Base-by-base conservation (phyloP, 75 land plant genomes). In the Gnetum montanum region DNA sequence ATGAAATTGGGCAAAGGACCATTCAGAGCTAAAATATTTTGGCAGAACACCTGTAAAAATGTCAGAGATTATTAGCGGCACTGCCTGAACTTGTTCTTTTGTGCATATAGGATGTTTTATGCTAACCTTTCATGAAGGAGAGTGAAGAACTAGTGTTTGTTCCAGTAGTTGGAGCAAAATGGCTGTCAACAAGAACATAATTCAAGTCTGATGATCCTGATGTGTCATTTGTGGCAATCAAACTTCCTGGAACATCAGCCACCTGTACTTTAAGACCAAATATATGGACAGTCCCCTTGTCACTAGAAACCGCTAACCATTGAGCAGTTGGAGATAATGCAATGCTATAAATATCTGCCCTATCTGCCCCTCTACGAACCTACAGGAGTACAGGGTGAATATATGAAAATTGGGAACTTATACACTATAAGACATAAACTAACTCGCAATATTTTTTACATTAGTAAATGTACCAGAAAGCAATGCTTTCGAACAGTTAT, bases 261-360 rank as follows among this genome's bases (percentile, higher is more conserved):
- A 77, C 71, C 23, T 77, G 66, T 49, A 71, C 74, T 72, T 79
- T 78, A 15, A 93, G 72, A 58, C 74, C 62, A 57, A 93, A 93
- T 38, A 93, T 66, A 58, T 93, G 98, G 31, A 93, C 76, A 31
- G 98, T 93, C 8, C 93, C 98, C 56, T 85, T 93, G 65, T 88
- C 95, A 78, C 98, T 93, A 18, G 95, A 84, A 28, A 79, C 84
- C 34, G 80, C 98, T 62, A 93, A 57, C 98, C 98, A 93, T 40
- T 82, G 84, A 19, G 72, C 78, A 70, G 64, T 77, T 56, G 81
- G 76, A 31, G 95, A 93, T 38, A 88, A 81, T 15, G 95, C 74
- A 72, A 93, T 67, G 61, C 86, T 81, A 44, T 82, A 77, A 25
- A 93, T 77, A 4, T 93, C 90, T 23, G 95, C 98, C 46, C 71